Evolutionary conservation across 371 early-diverging fungal species (phyloP), one percentile per base, ranked within the genome.

Genomic region (Lichtheimia corymbifera): DNA sequence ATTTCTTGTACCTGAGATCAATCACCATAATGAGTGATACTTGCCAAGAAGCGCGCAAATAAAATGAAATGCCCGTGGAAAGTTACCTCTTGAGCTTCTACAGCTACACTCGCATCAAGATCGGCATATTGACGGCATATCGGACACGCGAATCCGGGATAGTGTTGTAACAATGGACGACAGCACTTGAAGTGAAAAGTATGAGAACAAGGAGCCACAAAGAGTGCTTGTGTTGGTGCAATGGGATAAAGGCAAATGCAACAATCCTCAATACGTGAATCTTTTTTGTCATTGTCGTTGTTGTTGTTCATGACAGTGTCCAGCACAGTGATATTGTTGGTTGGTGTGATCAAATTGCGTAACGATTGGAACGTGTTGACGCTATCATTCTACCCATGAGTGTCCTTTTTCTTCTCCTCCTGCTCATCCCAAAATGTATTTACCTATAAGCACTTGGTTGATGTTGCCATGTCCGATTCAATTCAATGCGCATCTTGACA

Each of bases 101-200:
- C 89, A 47, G 82, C 84, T 12, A 67, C 65, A 25, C 65, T 65
- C n/a, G 91, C 94, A 49, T 91, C 90, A 28, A 96, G 79, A 72
- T 96, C 92, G 3, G 94, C 94, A 53, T 90, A 93, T 28, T 91
- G 92, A 53, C 96, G 84, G 71, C 96, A 96, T 45, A 96, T 81
- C n/a, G 96, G 95, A 70, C 96, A 96, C 60, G 84, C 84, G 72
- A 96, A 94, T 59, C 90, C 88, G n/a, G 90, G 79, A 50, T 76
- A 77, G 25, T 72, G 60, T 45, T 61, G 62, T 30, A 72, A 54
- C 27, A 94, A 67, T 2, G 88, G 84, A 43, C 84, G 84, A 63
- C 92, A 87, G 77, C 96, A 96, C 75, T 93, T 94, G 81, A 88
- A 96, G 67, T 96, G 96, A 79, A 91, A 96, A 61, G 91, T 89